Percentiles rank a stretch among this genome's conserved stretches.
These are phyloP conservation scores for Juncus inflexus DNA, from an alignment of 176 grass and related monocot genomes.

Conservation along the genomic window DNA sequence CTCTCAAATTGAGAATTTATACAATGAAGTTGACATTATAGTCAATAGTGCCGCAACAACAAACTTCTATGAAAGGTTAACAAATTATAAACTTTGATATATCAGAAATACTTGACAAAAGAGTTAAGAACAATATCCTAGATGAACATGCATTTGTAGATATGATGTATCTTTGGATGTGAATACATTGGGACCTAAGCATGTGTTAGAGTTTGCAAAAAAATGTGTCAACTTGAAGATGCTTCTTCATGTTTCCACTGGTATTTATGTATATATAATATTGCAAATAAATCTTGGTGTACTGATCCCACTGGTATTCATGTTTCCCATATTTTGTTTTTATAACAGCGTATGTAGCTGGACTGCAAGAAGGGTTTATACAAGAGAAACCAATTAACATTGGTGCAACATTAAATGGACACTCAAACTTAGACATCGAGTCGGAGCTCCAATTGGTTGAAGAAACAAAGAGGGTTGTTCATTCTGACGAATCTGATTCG, in stretches of 20 bases:
- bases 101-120: background rate
- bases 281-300: no score
- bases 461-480: conserved; percentile 40
- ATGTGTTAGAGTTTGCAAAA: conserved; percentile 51
- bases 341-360: conserved; percentile 48
- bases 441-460: conserved; percentile 48
- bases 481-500: background rate
- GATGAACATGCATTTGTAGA: conserved; percentile 23
- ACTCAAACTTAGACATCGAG: conserved; percentile 56
- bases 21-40: conserved; percentile 47
- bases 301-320: background rate
- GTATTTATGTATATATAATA: conserved; percentile 17
- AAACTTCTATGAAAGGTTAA: conserved; percentile 67
- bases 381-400: conserved; percentile 51
- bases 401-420: conserved; percentile 41
- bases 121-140: background rate
- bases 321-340: background rate
- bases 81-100: background rate
- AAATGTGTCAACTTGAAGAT: conserved; percentile 56
- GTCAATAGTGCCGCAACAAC: conserved; percentile 81
- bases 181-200: conserved; percentile 45
- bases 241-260: conserved; percentile 75
- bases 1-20: conserved; percentile 27
- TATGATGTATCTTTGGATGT: conserved; percentile 50
- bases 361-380: conserved; percentile 58